Evolutionary conservation across 768 basidiomycete species (phyloP).

Genomic region (Ramaria sp.): DNA sequence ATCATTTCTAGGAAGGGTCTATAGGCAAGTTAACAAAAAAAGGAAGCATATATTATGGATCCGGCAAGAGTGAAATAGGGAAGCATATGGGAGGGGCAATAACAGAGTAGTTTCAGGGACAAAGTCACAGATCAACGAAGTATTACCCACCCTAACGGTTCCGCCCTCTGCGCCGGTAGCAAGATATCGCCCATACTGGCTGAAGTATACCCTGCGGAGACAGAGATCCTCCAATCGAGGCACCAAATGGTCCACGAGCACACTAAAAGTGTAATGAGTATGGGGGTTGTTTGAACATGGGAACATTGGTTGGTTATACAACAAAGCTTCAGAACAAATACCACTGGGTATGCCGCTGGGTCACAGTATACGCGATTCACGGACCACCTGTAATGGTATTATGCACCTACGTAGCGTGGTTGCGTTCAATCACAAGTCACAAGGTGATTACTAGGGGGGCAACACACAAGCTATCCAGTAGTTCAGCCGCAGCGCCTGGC

Average conservation of each 20-base stretch:
- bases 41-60: background rate
- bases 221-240: background rate
- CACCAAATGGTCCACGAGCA: too few species aligned
- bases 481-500: too few species aligned
- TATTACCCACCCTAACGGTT: constrained; percentile 26
- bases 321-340: too few species aligned
- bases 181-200: constrained; percentile 19
- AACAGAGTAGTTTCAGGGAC: background rate
- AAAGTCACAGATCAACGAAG: background rate
- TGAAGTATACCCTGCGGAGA: constrained; percentile 20
- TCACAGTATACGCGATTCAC: background rate
- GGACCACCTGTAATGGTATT: background rate
- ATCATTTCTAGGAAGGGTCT: background rate
- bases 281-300: background rate
- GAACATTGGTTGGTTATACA: too few species aligned
- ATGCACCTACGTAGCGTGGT: constrained; percentile 44
- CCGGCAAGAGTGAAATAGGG: background rate
- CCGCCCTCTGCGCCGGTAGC: constrained; percentile 30
- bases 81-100: background rate
- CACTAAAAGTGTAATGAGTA: background rate
- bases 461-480: too few species aligned
- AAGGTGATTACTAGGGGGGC: constrained; percentile 56
- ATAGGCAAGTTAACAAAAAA: background rate
- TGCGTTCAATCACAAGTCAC: constrained; percentile 80
- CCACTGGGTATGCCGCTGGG: too few species aligned